These are phyloP conservation scores for Ligustrum vulgare DNA, from an alignment of 257 asterid species.

Conservation along the genomic window DNA sequence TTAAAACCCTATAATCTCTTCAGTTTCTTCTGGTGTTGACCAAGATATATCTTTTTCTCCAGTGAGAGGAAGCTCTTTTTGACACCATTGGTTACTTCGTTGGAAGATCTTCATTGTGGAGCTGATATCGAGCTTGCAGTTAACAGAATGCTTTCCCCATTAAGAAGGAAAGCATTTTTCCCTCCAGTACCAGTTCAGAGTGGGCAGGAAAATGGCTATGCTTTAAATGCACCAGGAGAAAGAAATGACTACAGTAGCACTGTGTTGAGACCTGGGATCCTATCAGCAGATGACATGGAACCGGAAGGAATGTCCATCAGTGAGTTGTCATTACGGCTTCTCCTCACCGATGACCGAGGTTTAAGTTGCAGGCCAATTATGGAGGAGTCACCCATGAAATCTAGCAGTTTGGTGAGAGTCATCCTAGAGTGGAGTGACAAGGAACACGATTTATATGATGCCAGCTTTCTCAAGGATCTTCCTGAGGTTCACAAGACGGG, in stretches of 20 bases:
- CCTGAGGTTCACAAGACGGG: conserved; percentile 86
- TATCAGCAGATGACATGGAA: conserved; percentile 43
- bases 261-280: conserved; percentile 32
- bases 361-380: conserved; percentile 56
- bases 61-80: conserved; percentile 85
- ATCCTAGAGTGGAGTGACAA: conserved; percentile 78
- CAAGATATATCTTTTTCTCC: conserved; percentile 23
- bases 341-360: conserved; percentile 68
- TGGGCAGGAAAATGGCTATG: conserved; percentile 43
- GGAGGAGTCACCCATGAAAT: conserved; percentile 59
- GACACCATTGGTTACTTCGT: conserved; percentile 77
- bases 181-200: conserved; percentile 31
- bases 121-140: conserved; percentile 72
- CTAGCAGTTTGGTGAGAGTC: conserved; percentile 50
- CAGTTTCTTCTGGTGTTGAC: conserved; percentile 26
- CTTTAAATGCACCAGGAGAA: conserved; percentile 33
- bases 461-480: conserved; percentile 74
- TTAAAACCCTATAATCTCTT: neutral
- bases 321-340: conserved; percentile 63
- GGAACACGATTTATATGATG: conserved; percentile 64
- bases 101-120: conserved; percentile 76
- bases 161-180: conserved; percentile 48
- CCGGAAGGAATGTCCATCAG: conserved; percentile 48
- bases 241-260: conserved; percentile 30
- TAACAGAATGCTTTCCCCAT: conserved; percentile 56